Base-by-base conservation (phyloP, 106 monocot species). In the Dioscorea alata region DNA sequence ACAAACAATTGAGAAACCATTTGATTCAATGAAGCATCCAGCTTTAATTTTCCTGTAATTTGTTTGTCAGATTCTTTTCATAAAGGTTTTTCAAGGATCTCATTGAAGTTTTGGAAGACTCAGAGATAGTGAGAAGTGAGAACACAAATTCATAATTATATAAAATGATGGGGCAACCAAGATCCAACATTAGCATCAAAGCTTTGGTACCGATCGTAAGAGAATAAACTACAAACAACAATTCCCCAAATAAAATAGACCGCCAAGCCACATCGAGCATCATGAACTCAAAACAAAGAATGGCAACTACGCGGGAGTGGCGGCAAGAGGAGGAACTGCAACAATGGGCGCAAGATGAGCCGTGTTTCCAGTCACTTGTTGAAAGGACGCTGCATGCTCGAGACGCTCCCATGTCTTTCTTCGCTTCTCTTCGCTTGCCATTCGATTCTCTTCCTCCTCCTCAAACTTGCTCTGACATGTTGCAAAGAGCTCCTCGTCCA, bases 371-470 rank as follows among this genome's bases (percentile, higher is more conserved):
- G 67, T 72, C 49, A 75, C 71, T 16, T 79, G 83, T 50, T 75
- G 68, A 61, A 48, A 42, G 12, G 71, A 67, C 6, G 82, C 73
- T 13, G 66, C 63, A 16, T 56, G 62, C 70, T 85, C 85, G 6
- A 81, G 71, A 12, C 62, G 76, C 76, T 85, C 85, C 85, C 85
- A 81, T 6, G 70, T 74, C n/a, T 67, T 50, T 54, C 74, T 76
- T 42, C 85, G 64, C 70, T 73, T 73, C 74, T 85, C 85, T 57
- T 80, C 80, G 10, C 25, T 50, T 2, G 42, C 80, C 2, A 25
- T 60, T 34, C 63, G 59, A 69, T 73, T 73, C 66, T 77, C 77
- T 62, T 85, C 80, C 48, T 77, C 80, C 77, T 77, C 77, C 63
- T 60, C 24, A 25, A 80, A 81, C 50, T 77, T 85, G 56, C 34